Base-by-base conservation (phyloP, 176 grass and related monocot genomes). In the Lolium rigidum region DNA sequence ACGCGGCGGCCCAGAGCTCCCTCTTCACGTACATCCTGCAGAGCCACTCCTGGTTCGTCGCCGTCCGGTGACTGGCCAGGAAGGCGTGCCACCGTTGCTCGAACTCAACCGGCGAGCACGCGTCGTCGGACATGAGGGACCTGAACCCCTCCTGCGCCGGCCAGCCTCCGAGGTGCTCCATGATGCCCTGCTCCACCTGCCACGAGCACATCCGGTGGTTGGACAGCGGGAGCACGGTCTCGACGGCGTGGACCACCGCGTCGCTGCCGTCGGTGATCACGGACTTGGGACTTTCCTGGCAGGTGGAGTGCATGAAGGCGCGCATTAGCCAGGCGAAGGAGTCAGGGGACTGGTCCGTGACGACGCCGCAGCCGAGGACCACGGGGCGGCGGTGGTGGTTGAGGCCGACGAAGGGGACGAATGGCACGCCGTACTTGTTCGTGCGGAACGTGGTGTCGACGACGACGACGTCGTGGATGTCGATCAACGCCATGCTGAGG, bases 221-320 rank as follows among this genome's bases (percentile, higher is more conserved):
- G 39, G 76, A 2, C 24, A 2, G 73, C 76, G 84, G 76, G 76
- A 79, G 9, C 63, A 70, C 84, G 51, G 18, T 4, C 84, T 25
- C 43, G 63, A 86, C 37, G 63, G 84, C 84, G 5, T 2, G 10
- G 22, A 14, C 22, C 84, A 86, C 38, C 50, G 63, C 84, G 37
- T 70, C 75, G 75, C 64, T 16, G 76, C 24, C 65, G 76, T 80
- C 84, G 18, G 84, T 86, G 66, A 86, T 80, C 76, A 86, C 65
- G 0, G 77, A 72, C 25, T 8, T 49, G 66, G 66, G 66, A 50
- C 6, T 7, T 13, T 50, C 13, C 22, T 74, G 44, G 46, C 3
- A 0, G 21, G 44, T 22, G 46, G 70, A 74, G n/a, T 3, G 46
- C 73, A 10, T 52, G 73, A 31, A 76, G 49, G 73, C 48, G 25